phyloP scores from a whole-genome alignment of 768 basidiomycete species.

The Tulasnella sp. region DNA sequence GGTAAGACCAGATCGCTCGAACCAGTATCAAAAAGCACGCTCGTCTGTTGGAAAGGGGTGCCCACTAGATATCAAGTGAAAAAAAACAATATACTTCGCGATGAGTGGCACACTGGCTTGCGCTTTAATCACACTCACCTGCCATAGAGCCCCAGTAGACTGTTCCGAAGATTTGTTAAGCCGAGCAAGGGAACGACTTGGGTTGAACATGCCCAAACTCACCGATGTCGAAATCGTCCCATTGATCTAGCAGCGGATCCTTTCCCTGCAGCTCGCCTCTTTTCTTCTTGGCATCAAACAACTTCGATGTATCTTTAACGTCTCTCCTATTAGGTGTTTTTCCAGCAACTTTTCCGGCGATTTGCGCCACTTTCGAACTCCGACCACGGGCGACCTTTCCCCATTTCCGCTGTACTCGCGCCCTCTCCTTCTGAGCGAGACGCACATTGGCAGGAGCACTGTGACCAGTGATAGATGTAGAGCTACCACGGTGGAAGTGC shows the following conservation, averaged over 20 bases:
- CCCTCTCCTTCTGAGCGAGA: background rate
- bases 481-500: background rate
- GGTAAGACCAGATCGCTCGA: slow-evolving; percentile 8
- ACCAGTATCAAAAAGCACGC: background rate
- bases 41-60: slow-evolving; percentile 10
- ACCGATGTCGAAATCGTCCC: background rate
- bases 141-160: background rate
- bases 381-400: background rate
- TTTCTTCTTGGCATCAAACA: background rate
- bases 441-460: background rate
- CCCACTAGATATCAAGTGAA: background rate
- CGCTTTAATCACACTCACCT: background rate
- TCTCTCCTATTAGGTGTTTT: background rate
- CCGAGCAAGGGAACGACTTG: no score
- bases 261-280: background rate
- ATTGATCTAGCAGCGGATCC: background rate
- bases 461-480: background rate
- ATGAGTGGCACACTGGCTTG: background rate
- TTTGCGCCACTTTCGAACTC: background rate
- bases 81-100: background rate
- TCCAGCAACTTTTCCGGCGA: background rate
- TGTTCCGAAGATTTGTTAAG: background rate
- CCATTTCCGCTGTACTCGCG: background rate
- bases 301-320: background rate
- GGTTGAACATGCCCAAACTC: background rate